These are phyloP conservation scores for Paramecium primaurelia DNA, from an alignment of 73 alveolate genomes.

Conservation along the genomic window DNA sequence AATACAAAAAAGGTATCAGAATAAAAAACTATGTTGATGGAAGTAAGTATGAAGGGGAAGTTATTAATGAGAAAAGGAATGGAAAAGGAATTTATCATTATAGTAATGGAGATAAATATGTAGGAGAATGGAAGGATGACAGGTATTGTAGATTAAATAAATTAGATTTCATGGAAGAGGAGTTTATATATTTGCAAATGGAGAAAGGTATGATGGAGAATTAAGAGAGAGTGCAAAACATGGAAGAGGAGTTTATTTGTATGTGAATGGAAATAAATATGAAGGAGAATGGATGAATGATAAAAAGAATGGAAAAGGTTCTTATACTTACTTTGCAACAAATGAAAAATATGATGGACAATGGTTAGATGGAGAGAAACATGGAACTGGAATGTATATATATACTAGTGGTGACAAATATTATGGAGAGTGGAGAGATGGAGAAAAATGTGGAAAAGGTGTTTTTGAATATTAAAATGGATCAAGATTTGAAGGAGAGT, in stretches of 20 bases:
- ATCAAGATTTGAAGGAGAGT: constrained; percentile 36
- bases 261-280: constrained; percentile 85
- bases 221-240: constrained; percentile 55
- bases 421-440: constrained; percentile 96
- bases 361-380: constrained; percentile 83
- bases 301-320: constrained; percentile 83
- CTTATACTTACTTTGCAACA: constrained; percentile 77
- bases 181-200: constrained; percentile 43
- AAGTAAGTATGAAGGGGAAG: constrained; percentile 60
- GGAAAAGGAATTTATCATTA: constrained; percentile 54
- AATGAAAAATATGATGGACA: constrained; percentile 87
- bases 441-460: constrained; percentile 71
- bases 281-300: constrained; percentile 93
- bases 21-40: constrained; percentile 58
- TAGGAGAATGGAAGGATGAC: constrained; percentile 42
- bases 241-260: constrained; percentile 59
- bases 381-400: constrained; percentile 93
- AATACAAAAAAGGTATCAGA: constrained; percentile 36
- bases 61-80: constrained; percentile 48
- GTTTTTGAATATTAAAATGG: constrained; percentile 26
- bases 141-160: not conserved
- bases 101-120: constrained; percentile 37
- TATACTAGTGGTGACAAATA: constrained; percentile 85
- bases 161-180: constrained; percentile 58
- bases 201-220: constrained; percentile 49